Base-by-base conservation (phyloP, 2,329 filamentous ascomycete species). In the Neofusicoccum ribis region DNA sequence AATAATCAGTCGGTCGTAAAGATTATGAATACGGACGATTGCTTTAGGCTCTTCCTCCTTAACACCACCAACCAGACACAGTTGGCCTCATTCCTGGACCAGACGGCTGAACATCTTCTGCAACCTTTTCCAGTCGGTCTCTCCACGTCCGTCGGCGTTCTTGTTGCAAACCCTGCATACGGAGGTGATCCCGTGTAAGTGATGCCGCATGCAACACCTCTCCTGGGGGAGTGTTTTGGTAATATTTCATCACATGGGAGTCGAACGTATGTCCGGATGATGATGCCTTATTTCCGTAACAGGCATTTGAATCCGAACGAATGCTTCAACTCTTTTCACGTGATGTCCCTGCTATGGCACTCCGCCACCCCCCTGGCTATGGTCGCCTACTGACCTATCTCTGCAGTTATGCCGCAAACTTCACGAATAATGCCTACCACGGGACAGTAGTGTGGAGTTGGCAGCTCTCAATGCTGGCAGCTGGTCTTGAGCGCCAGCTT, bases 361-460 rank as follows among this genome's bases (percentile, higher is more conserved):
- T 31, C 27, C 27, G 27, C 8, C 7, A 37, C 2, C n/a, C 49
- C 5, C 23, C 12, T 37, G 27, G 6, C n/a, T 7, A 15, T 34
- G 12, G 5, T 7, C 34, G 31, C 17, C 20, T 20, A 49, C 43
- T 46, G 9, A 17, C 31, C 85, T 59, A 15, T 5, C 15, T 11
- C 43, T 47, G 17, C 44, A 47, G 47, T 15, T 58, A 60, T 46
- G 80, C 82, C 0, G 75, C 73, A 0, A 84, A 84, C 60, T 89
- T 84, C 67, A 85, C 84, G 0, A 85, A 82, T n/a, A 78, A 79
- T 3, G 85, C 83, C 0, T 90, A 88, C 68, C 87, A 89, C 65
- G 87, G 86, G 0, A 88, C 87, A 0, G 87, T 90, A 0, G 79
- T 90, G 1, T 89, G 86, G 87, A 83, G 81, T 50, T 90, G 86